Evolutionary conservation across 2,329 filamentous ascomycete genomes (phyloP).

Genomic region (Epichloe glyceriae): DNA sequence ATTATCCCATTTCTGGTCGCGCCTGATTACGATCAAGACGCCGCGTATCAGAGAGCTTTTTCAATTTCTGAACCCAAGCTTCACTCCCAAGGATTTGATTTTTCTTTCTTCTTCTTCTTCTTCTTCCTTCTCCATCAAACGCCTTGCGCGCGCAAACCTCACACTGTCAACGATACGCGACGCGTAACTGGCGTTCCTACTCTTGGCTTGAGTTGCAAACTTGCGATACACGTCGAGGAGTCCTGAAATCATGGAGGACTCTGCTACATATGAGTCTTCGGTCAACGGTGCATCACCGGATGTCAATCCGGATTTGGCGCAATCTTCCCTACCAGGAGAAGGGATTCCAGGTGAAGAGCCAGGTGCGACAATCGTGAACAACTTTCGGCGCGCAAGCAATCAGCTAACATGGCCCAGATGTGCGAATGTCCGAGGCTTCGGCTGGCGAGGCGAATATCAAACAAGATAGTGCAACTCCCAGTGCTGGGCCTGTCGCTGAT

Average conservation of each 20-base stretch:
- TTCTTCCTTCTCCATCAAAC: not conserved
- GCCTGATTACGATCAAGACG: constrained; percentile 27
- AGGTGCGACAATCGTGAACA: constrained; percentile 24
- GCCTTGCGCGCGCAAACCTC: not conserved
- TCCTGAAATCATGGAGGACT: constrained; percentile 41
- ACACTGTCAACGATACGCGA: constrained; percentile 5
- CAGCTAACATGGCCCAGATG: constrained; percentile 30
- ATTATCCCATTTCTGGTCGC: constrained; percentile 12
- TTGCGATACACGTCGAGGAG: not conserved
- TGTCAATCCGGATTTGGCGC: constrained; percentile 42
- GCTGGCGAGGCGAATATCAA: constrained; percentile 38
- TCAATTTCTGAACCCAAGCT: not conserved
- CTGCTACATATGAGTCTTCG: constrained; percentile 44
- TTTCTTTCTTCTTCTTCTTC: not conserved
- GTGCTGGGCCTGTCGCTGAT: constrained; percentile 41
- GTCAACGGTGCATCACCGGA: constrained; percentile 42
- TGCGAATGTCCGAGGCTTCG: constrained; percentile 46
- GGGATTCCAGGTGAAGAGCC: constrained; percentile 26
- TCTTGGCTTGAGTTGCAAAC: not conserved
- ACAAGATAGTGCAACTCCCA: constrained; percentile 48
- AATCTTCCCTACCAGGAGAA: constrained; percentile 38
- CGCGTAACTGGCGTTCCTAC: constrained; percentile 4
- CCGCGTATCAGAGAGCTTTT: constrained; percentile 13
- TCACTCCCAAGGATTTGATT: too few relatives aligned
- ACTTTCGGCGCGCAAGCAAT: not conserved